A percentile compares a stretch with the other conserved stretches of the same genome.
Evolutionary conservation across 1,139 yeast species (phyloP).

Genomic region (Sugiyamaella paludigena): DNA sequence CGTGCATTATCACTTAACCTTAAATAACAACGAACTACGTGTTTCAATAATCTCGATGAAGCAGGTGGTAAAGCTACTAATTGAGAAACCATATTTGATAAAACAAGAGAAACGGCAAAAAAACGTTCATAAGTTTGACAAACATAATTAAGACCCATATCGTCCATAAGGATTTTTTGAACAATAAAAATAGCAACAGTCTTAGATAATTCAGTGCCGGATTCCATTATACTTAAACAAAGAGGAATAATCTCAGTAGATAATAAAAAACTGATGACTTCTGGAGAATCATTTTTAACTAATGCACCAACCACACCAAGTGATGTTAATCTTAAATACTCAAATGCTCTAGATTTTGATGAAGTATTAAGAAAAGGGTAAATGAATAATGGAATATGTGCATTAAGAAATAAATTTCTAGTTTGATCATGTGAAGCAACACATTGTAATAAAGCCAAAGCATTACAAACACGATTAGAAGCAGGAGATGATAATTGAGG

Average conservation of each 20-base stretch:
- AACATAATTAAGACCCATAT: constrained; percentile 83
- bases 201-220: constrained; percentile 88
- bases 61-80: constrained; percentile 63
- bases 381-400: constrained; percentile 86
- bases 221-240: constrained; percentile 92
- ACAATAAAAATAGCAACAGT: constrained; percentile 95
- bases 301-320: constrained; percentile 96
- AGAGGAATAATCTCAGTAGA: constrained; percentile 95
- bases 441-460: constrained; percentile 89
- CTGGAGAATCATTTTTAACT: constrained; percentile 93
- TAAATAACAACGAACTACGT: constrained; percentile 90
- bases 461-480: constrained; percentile 94
- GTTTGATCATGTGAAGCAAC: constrained; percentile 95
- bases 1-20: constrained; percentile 86
- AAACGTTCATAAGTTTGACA: constrained; percentile 95
- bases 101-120: constrained; percentile 87
- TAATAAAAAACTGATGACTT: constrained; percentile 83
- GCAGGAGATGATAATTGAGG: constrained; percentile 81
- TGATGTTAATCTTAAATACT: constrained; percentile 85
- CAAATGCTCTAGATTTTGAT: constrained; percentile 89
- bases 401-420: constrained; percentile 75
- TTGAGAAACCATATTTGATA: constrained; percentile 87
- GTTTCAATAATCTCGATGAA: constrained; percentile 84
- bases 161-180: constrained; percentile 88
- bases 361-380: constrained; percentile 93